Base-by-base conservation (phyloP, 495 filamentous ascomycete species). In the Penicillium macrosclerotiorum region DNA sequence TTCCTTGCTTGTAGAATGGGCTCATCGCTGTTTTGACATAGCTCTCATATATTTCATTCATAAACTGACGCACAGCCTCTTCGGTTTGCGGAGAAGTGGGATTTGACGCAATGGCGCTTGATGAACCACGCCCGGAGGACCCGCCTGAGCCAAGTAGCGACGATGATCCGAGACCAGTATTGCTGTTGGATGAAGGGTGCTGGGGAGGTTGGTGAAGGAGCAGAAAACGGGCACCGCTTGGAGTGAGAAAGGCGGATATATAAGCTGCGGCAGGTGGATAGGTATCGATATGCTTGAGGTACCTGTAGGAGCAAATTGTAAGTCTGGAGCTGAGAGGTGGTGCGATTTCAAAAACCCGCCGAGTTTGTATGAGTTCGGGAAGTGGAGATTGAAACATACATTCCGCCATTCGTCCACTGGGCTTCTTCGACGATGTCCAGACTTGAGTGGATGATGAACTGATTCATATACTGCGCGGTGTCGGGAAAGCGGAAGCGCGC, bases 11-110 rank as follows among this genome's bases (percentile, higher is more conserved):
- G 67, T 94, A 95, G 67, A 98, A 98, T 25, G 93, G 93, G 63
- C 81, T 95, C 93, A 98, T 96, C 29, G 90, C 79, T n/a, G 89
- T 86, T 77, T 98, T 98, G 34, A 95, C 77, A 79, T 92, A 98
- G 46, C 77, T 83, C 65, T 97, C 93, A 65, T 95, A 96, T 9
- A 95, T 86, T 61, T 98, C 93, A 4, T 73, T 74, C 72, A 98
- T 94, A 71, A 98, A 98, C 65, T 86, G 85, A 57, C 88, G 78
- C 47, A 97, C 85, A 0, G 93, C 92, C 64, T 98, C 93, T 69
- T 98, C 93, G 4, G 90, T 90, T 67, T 90, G 88, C 22, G 89
- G 82, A 24, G 80, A 80, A 0, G 84, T 91, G 2, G 90, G 90
- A 61, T 93, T 95, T 35, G 86, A 83, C 16, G 80, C 85, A 34